Conservation (phyloP, 805 yeast species). For the Candida alai region DNA sequence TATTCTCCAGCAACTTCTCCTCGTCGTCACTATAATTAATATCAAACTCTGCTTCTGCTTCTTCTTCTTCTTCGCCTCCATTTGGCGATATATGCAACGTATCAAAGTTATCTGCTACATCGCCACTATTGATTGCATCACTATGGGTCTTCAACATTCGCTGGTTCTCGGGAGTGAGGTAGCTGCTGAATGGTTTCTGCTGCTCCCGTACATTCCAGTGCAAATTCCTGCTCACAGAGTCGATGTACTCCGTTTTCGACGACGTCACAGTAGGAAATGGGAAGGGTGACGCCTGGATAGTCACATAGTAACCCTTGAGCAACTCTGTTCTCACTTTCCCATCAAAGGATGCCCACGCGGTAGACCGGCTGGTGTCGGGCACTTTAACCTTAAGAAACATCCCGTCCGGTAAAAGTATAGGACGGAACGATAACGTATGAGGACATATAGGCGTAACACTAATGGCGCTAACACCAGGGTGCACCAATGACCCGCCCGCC, state of each 20-base stretch:
- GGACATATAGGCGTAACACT: slow-evolving; percentile 96
- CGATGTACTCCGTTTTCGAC: slow-evolving; percentile 72
- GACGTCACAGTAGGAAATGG: slow-evolving; percentile 92
- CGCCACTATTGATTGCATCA: neutral
- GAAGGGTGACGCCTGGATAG: slow-evolving; percentile 79
- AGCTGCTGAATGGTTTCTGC: slow-evolving; percentile 64
- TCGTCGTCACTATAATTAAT: slow-evolving; percentile 32
- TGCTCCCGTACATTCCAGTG: slow-evolving; percentile 93
- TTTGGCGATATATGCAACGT: slow-evolving; percentile 13
- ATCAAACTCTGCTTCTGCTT: slow-evolving; percentile 27
- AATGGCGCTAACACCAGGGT: slow-evolving; percentile 90
- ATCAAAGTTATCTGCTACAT: slow-evolving; percentile 3
- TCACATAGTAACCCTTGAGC: slow-evolving; percentile 77
- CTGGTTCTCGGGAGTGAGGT: slow-evolving; percentile 8
- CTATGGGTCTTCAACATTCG: slow-evolving; percentile 1
- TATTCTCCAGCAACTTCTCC: slow-evolving; percentile 6
- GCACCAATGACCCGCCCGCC: slow-evolving; percentile 94
- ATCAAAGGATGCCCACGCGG: slow-evolving; percentile 97
- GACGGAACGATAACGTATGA: slow-evolving; percentile 89
- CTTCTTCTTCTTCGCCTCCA: slow-evolving; percentile 7
- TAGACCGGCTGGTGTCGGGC: slow-evolving; percentile 72
- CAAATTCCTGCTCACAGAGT: slow-evolving; percentile 77
- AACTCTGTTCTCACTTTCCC: slow-evolving; percentile 86
- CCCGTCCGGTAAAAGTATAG: slow-evolving; percentile 89
- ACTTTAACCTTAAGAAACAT: slow-evolving; percentile 80